Evolutionary conservation across 495 filamentous ascomycete species (phyloP).

Genomic region (Neurospora tetrasperma): DNA sequence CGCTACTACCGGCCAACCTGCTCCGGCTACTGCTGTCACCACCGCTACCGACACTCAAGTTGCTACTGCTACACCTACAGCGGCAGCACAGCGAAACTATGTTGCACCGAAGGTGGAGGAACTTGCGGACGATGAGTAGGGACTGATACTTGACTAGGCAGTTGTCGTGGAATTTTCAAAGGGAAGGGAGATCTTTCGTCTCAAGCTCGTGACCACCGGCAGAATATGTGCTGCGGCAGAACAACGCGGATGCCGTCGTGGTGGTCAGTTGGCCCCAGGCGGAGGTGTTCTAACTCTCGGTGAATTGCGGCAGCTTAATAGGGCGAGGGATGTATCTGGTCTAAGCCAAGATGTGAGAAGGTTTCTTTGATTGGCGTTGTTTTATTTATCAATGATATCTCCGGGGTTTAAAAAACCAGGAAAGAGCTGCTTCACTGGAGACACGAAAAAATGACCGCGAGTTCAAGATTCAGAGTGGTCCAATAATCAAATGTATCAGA

Average conservation of each 20-base stretch:
- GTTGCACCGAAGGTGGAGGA: slow-evolving; percentile 57
- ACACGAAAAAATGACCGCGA: background rate
- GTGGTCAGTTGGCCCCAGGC: background rate
- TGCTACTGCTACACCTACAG: slow-evolving; percentile 30
- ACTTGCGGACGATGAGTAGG: slow-evolving; percentile 46
- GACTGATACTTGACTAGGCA: background rate
- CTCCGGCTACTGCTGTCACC: slow-evolving; percentile 48
- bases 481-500: background rate
- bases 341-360: background rate
- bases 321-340: background rate
- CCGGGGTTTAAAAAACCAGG: background rate
- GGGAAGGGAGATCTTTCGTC: background rate
- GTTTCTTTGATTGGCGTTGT: background rate
- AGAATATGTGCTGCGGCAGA: background rate
- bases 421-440: background rate
- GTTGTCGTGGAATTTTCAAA: background rate
- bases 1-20: slow-evolving; percentile 39
- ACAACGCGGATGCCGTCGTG: background rate
- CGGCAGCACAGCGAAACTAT: slow-evolving; percentile 27
- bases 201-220: background rate
- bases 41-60: slow-evolving; percentile 44
- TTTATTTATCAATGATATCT: background rate
- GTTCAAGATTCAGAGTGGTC: background rate
- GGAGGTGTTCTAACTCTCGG: background rate
- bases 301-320: background rate